Evolutionary conservation across 805 yeast genomes (phyloP), one percentile per base, ranked within the genome.

Genomic region (Barnettozyma vustinii): DNA sequence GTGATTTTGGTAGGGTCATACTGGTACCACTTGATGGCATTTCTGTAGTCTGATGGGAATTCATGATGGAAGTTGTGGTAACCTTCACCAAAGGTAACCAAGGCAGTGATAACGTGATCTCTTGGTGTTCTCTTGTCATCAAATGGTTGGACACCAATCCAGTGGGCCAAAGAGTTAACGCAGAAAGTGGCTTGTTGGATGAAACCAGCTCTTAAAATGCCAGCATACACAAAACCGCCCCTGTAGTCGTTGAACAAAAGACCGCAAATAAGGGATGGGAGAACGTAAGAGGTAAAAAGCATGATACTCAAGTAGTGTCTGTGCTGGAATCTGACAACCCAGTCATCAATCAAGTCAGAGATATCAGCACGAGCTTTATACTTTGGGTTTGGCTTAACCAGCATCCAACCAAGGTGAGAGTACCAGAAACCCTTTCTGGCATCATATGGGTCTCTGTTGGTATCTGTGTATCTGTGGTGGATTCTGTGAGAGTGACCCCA

Each of bases 21-120:
- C 74, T 86, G 92, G 73, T 82, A 86, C 94, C 94, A 86, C 64
- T 80, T 83, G 63, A 86, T 75, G 35, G 94, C 94, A 64, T 86
- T 86, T 77, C 95, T 80, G 77, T 86, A 87, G 70, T 87, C 95
- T 18, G 87, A 78, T 60, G 95, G 94, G 77, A 86, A 87, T 73
- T 86, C 95, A 66, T 87, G 95, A 68, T 87, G 95, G 81, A 86
- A 87, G 70, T 87, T 87, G 63, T 87, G 94, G 74, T 86, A 85
- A 54, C 95, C 95, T 70, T 87, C 95, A 68, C 95, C 95, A 61
- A 86, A 85, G 0, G 95, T 87, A 51, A 85, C 89, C 51, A 86
- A 70, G 5, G 94, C 94, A 45, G 94, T 85, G 53, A 87, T 61
- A 63, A 81, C 78, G 67, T 85, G 90, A 68, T 87, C 92, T 70